A percentile compares a stretch with the other conserved stretches of the same genome.
phyloP scores from a whole-genome alignment of 179 eudicot species.

The Beta lomatogona region DNA sequence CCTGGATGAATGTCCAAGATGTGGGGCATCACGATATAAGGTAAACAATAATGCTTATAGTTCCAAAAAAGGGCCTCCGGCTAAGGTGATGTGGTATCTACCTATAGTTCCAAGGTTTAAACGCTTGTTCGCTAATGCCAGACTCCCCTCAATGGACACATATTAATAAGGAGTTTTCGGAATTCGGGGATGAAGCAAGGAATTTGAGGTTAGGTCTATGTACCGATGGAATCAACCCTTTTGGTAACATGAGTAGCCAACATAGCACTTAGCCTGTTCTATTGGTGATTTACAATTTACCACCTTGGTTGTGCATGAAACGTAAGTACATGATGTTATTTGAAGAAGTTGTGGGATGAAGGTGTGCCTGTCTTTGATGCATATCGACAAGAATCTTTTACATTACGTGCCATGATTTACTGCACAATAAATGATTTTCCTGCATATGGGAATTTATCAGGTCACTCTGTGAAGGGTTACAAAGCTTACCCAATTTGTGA shows the following conservation, averaged over 20 bases:
- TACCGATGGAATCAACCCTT: too few species aligned
- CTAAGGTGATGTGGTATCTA: slow-evolving; percentile 19
- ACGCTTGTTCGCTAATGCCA: too few species aligned
- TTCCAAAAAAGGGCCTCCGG: background rate
- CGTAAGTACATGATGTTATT: too few species aligned
- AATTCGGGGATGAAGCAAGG: too few species aligned
- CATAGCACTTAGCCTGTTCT: too few species aligned
- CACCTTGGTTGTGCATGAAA: too few species aligned
- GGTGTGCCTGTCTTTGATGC: slow-evolving; percentile 9
- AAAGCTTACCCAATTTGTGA: slow-evolving; percentile 21
- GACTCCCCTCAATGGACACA: too few species aligned
- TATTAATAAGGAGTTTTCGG: too few species aligned
- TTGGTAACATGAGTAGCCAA: too few species aligned
- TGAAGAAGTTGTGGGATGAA: slow-evolving; percentile 8
- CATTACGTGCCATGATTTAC: slow-evolving; percentile 14
- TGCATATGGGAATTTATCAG: slow-evolving; percentile 16
- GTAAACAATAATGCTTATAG: background rate
- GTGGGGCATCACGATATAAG: slow-evolving; percentile 8
- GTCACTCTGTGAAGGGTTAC: background rate
- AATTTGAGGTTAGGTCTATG: too few species aligned
- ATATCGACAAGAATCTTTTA: background rate
- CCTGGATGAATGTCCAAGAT: background rate
- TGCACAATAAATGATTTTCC: slow-evolving; percentile 24
- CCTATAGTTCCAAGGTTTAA: too few species aligned
- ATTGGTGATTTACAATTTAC: too few species aligned